A percentile compares a stretch with the other conserved stretches of the same genome.
Conservation (phyloP, 768 basidiomycete genomes). For the Boletus coccyginus region DNA sequence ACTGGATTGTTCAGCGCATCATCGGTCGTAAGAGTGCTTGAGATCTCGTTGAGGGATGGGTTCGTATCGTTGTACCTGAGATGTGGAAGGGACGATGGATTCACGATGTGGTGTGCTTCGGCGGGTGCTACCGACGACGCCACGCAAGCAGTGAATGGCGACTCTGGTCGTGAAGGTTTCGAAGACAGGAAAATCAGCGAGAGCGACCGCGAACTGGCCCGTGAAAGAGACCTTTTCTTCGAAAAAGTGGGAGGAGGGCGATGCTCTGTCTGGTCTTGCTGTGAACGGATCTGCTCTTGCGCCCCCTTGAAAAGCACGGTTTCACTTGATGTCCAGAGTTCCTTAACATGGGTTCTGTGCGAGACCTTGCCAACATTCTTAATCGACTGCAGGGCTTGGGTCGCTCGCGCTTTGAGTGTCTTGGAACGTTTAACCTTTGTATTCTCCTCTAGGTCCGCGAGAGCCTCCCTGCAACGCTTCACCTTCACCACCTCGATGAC, state of each 20-base stretch:
- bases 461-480: conserved; percentile 34
- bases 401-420: conserved; percentile 47
- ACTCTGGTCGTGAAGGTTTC: conserved; percentile 30
- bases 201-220: conserved; percentile 31
- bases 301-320: conserved; percentile 25
- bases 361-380: conserved; percentile 40
- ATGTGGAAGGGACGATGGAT: conserved; percentile 9
- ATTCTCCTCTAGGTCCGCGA: conserved; percentile 24
- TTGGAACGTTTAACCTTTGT: conserved; percentile 33
- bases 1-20: conserved; percentile 22
- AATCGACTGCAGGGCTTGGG: conserved; percentile 45
- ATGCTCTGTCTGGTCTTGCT: conserved; percentile 13
- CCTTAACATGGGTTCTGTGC: conserved; percentile 39
- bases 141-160: conserved; percentile 22
- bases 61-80: conserved; percentile 26
- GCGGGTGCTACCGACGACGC: conserved; percentile 21
- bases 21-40: conserved; percentile 8
- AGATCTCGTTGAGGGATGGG: conserved; percentile 16
- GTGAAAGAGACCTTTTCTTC: conserved; percentile 29
- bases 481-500: conserved; percentile 62
- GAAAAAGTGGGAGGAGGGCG: conserved; percentile 12
- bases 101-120: conserved; percentile 10
- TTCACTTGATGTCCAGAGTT: conserved; percentile 33
- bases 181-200: conserved; percentile 24
- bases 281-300: conserved; percentile 21